Conservation (phyloP, 2,329 filamentous ascomycete species). For the Colletotrichum sp. region DNA sequence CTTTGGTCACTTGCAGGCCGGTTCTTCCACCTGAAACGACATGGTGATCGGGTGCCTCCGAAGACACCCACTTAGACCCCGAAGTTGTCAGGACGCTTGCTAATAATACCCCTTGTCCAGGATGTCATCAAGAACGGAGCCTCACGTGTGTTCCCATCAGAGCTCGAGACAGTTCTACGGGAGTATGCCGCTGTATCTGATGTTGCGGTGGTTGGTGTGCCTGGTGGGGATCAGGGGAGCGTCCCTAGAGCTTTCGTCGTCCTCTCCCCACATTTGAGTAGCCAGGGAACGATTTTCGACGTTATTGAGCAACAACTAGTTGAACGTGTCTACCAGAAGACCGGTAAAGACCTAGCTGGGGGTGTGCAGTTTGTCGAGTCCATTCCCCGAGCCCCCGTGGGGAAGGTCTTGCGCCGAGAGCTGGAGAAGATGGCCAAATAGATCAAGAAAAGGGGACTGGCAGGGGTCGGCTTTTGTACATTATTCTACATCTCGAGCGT, state of each 20-base stretch:
- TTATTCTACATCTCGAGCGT: too few species aligned
- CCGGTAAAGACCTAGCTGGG: neutral
- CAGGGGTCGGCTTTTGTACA: too few species aligned
- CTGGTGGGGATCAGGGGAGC: neutral
- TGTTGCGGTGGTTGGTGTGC: neutral
- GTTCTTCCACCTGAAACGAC: neutral
- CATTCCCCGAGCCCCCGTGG: neutral
- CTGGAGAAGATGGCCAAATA: neutral
- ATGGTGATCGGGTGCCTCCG: neutral
- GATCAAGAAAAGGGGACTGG: neutral
- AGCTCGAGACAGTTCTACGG: neutral
- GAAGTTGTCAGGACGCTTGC: neutral
- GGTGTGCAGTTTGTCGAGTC: neutral
- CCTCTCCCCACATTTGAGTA: neutral
- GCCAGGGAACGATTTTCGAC: neutral
- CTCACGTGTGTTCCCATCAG: neutral
- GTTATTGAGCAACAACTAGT: neutral
- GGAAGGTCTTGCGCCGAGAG: neutral
- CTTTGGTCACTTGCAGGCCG: neutral
- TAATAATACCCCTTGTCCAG: neutral
- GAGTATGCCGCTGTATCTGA: neutral
- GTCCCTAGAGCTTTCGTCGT: neutral
- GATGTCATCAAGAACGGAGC: neutral
- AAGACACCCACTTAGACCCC: neutral
- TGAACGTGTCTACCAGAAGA: neutral